Evolutionary conservation across 2,329 filamentous ascomycete genomes (phyloP), one percentile per base, ranked within the genome.

Genomic region (Fusarium phyllophilum): DNA sequence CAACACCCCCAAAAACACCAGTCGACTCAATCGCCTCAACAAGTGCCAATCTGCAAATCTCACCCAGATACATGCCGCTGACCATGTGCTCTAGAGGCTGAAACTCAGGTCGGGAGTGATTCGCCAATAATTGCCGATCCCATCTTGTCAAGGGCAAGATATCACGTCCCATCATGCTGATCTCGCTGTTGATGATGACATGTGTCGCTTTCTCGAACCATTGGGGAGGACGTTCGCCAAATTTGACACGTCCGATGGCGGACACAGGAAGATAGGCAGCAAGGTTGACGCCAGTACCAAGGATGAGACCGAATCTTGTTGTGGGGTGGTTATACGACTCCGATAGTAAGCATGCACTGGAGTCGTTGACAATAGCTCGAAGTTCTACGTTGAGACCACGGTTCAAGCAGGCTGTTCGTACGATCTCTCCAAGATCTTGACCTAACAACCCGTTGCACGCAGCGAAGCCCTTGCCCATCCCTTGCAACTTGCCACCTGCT

Each of bases 261-360:
- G 84, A 82, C 6, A 91, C 86, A 10, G 91, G 90, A 33, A 92
- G 84, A 77, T 92, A 89, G 33, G 88, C 89, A 52, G 90, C 89
- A 52, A 91, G 88, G 80, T 93, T 93, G 67, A 90, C 86, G 36
- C 91, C 91, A 1, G 91, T 93, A 24, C 91, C 91, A 33, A 92
- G 85, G 62, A 93, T 92, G 46, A 93, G 85, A 41, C 88, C 88
- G 76, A 92, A 90, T 26, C 89, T 86, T 17, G 90, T 91, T 15
- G 88, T 85, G 4, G 86, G 82, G 75, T 89, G 85, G 24, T 85
- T 82, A 77, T 92, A 91, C 41, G 91, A 89, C 75, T 90, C 87
- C 1, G 91, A 91, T 22, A 93, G 83, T 26, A 93, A 83, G 24
- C 90, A 89, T n/a, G 91, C 90, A 34, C 89, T 88, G 20, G 90